Base-by-base conservation (phyloP, 345 rosid species). In the Excoecaria agallocha region DNA sequence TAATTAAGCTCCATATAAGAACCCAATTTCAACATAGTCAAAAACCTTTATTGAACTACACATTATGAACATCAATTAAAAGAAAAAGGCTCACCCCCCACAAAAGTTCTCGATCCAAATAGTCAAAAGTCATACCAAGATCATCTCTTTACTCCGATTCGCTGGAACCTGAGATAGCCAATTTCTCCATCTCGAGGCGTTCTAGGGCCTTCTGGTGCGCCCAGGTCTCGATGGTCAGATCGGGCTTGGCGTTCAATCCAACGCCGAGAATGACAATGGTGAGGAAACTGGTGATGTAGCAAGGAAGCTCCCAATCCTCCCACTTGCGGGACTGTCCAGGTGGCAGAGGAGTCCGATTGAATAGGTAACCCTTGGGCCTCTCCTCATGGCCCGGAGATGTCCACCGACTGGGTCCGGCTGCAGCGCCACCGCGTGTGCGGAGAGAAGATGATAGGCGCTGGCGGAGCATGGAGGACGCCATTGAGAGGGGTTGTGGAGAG, bases 301-400 rank as follows among this genome's bases (percentile, higher is more conserved):
- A 93, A 25, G 99, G 99, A 2, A 94, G 91, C 91, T 94, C 98
- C 98, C 98, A 94, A 73, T 94, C 98, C 77, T 94, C 98, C 98
- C 98, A 95, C 61, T 91, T 88, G 20, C 99, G 93, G 3, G 94
- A 76, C 75, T 93, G 93, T 38, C 97, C 99, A 4, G 93, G 86
- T 48, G 96, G 84, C 7, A 80, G 85, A 6, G 98, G 98, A 8
- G 89, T 75, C 37, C 97, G 84, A 80, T 91, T 95, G 84, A 95
- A 84, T 61, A 90, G 86, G 86, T 91, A 90, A 4, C 99, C 99
- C 71, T 93, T 95, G 16, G 99, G 97, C 10, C 76, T 87, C 74
- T 93, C 99, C 82, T 95, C 94, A 77, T 95, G 98, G 20, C 99
- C 99, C 0, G 94, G 94, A 11, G 86, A 74, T 15, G 87, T 57